Percentiles rank a stretch among this genome's conserved stretches.
Evolutionary conservation across 2,329 filamentous ascomycete genomes (phyloP).

Genomic region (Aspergillus glaucus): DNA sequence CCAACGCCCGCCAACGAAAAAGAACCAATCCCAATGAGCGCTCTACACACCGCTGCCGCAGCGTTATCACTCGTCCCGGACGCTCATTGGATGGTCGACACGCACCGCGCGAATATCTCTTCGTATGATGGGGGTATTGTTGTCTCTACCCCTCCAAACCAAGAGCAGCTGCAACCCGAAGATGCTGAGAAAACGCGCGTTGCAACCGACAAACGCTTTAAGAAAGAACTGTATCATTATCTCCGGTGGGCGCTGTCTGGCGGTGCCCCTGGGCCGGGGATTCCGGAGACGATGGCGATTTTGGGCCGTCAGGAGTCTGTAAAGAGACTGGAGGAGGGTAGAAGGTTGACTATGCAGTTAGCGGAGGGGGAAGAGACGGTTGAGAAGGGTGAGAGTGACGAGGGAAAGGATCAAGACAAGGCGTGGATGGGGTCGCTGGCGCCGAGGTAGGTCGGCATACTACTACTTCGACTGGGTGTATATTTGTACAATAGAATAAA

Average conservation of each 20-base stretch:
- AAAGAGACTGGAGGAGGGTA: slow-evolving; percentile 38
- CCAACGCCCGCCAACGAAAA: slow-evolving; percentile 6
- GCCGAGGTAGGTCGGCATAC: slow-evolving; percentile 1
- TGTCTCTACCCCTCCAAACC: not conserved
- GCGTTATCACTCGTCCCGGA: slow-evolving; percentile 38
- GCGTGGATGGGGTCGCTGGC: slow-evolving; percentile 33
- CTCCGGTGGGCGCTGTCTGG: slow-evolving; percentile 52
- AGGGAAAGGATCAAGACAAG: slow-evolving; percentile 12
- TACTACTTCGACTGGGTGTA: not conserved
- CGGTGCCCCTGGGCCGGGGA: slow-evolving; percentile 48
- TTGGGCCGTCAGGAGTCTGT: slow-evolving; percentile 49
- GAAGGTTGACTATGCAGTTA: slow-evolving; percentile 19
- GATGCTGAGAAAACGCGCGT: slow-evolving; percentile 15
- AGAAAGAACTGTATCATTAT: slow-evolving; percentile 48
- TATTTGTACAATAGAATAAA: not conserved
- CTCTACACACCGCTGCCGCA: slow-evolving; percentile 40
- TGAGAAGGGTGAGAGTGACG: not conserved
- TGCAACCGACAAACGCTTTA: slow-evolving; percentile 30
- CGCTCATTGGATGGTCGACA: slow-evolving; percentile 34
- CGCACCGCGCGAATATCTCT: slow-evolving; percentile 35
- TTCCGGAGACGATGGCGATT: slow-evolving; percentile 49
- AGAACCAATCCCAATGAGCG: slow-evolving; percentile 23
- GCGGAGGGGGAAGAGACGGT: not conserved
- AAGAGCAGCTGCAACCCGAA: slow-evolving; percentile 3
- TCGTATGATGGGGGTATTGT: slow-evolving; percentile 24